Conservation (phyloP, 768 basidiomycete genomes). For the Strobilomyces echinocephalus region DNA sequence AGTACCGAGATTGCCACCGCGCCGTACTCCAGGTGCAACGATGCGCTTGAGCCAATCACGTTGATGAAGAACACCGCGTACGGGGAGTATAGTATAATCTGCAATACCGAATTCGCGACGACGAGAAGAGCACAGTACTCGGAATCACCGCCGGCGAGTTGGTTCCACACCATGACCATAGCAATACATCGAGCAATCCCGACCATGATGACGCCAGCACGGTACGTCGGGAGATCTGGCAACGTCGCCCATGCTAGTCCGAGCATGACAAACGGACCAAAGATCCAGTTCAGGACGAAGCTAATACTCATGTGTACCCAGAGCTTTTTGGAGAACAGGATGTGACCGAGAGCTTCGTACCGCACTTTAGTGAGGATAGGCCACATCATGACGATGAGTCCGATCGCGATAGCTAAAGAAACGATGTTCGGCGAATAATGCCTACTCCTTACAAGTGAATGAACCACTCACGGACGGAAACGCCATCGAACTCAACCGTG, state of each 20-base stretch:
- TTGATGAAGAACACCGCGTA: constrained; percentile 71
- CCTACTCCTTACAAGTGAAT: background rate
- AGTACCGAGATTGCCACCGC: constrained; percentile 62
- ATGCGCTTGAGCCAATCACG: constrained; percentile 47
- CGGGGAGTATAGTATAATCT: constrained; percentile 68
- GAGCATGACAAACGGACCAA: constrained; percentile 82
- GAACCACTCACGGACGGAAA: constrained; percentile 68
- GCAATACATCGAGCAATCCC: constrained; percentile 45
- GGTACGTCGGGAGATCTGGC: constrained; percentile 70
- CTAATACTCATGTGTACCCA: constrained; percentile 71
- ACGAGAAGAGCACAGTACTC: constrained; percentile 80
- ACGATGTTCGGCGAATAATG: background rate
- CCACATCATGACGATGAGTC: constrained; percentile 88
- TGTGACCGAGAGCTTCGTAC: constrained; percentile 61
- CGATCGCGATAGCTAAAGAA: constrained; percentile 66
- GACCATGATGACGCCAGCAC: constrained; percentile 78
- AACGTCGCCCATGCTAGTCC: constrained; percentile 80
- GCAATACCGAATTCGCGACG: constrained; percentile 73
- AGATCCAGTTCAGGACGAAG: constrained; percentile 71
- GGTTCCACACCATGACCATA: constrained; percentile 82
- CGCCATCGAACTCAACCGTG: constrained; percentile 57
- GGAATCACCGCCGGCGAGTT: constrained; percentile 60
- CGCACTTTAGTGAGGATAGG: constrained; percentile 73
- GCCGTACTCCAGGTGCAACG: constrained; percentile 48
- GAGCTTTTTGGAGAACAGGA: constrained; percentile 48